Base-by-base conservation (phyloP, 345 rosid genomes). In the Gossypium anomalum region DNA sequence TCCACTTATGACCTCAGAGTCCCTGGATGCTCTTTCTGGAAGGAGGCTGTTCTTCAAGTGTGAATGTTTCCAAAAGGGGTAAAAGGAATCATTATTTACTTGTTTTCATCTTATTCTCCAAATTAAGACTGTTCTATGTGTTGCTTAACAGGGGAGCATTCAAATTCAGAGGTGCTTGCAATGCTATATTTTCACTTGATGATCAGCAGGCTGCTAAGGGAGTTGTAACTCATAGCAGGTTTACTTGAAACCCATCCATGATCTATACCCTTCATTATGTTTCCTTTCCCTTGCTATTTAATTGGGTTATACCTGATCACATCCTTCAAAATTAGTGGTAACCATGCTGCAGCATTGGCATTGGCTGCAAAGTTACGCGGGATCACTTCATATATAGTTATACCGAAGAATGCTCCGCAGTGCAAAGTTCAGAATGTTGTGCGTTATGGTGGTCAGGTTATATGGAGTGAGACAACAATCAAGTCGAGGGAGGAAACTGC, bases 191-290 rank as follows among this genome's bases (percentile, higher is more conserved):
- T 76, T 92, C 97, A 2, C 97, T 94, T 60, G 84, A 81, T 71
- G 76, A 82, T 48, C 83, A 85, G 70, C 84, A 87, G 80, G 94
- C 93, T 34, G 85, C 89, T 22, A 92, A 87, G 87, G 97, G 98
- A 2, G 94, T 94, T 69, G 92, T 89, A 25, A 92, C 97, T 9
- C 98, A 92, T 71, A 92, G 97, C 98, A 94, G 98, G 97, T 92
- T 82, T 78, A 20, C 53, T 43, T 29, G 29, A 9, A 49, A 11
- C 20, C 47, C 67, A 38, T 51, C 11, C 17, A 19, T 58, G 38
- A 38, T 49, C 4, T 34, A 6, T 62, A 38, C 67, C 20, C 48
- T 23, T 62, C 1, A 43, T 78, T 1, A 11, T 47, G 57, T 55
- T 73, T 79, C 25, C 20, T 29, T 7, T 38, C 12, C 25, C 11